These are phyloP conservation scores for Oryza meyeriana DNA, from an alignment of 176 grass and related monocot species.

Conservation along the genomic window DNA sequence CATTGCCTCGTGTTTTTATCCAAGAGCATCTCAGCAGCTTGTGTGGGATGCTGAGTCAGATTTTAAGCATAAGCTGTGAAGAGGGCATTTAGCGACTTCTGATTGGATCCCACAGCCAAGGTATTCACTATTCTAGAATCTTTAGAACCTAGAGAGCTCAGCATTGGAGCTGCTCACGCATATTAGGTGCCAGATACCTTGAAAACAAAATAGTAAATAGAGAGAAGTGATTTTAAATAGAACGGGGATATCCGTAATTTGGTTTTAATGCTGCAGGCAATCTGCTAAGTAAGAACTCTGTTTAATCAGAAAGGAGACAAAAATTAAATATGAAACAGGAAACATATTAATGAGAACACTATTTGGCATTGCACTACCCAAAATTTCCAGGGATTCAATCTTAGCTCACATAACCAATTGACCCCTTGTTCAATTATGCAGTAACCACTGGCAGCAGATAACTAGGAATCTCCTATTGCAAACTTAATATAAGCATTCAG, in stretches of 20 bases:
- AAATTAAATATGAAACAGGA: constrained; percentile 3
- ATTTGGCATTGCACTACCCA: constrained; percentile 3
- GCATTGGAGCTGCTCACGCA: constrained; percentile 13
- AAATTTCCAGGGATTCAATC: constrained; percentile 5
- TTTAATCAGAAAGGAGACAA: constrained; percentile 6
- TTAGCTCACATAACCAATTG: background rate
- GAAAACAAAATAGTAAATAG: constrained; percentile 18
- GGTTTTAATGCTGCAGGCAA: background rate
- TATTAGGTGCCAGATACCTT: constrained; percentile 25
- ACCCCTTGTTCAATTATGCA: constrained; percentile 4
- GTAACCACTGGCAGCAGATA: background rate
- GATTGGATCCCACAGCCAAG: too few species aligned
- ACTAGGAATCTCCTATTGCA: background rate
- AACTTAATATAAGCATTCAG: background rate
- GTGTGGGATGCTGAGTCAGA: background rate
- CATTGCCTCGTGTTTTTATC: constrained; percentile 30
- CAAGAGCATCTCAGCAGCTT: background rate
- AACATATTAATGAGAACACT: background rate
- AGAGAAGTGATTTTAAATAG: constrained; percentile 7
- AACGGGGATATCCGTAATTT: background rate
- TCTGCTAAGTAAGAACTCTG: background rate
- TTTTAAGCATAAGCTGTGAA: constrained; percentile 11
- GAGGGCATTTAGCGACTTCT: constrained; percentile 8
- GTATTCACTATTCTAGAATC: background rate
- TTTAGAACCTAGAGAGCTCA: background rate